Conservation (phyloP, 208 protist genomes). For the Acanthamoeba royreba region DNA sequence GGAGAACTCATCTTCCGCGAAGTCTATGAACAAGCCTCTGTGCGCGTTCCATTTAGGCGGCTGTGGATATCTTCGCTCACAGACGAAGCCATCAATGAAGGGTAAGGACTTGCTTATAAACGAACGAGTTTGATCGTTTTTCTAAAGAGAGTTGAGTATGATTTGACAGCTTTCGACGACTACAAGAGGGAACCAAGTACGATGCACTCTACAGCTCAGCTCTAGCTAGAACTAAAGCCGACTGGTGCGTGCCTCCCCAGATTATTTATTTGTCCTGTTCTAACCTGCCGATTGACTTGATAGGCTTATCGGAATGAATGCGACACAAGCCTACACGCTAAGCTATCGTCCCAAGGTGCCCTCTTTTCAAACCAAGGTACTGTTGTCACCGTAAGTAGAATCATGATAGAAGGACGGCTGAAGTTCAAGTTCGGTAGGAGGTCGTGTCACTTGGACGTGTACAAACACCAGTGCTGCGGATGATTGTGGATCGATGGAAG, state of each 20-base stretch:
- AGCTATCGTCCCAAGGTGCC: conserved; percentile 35
- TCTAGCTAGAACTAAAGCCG: neutral
- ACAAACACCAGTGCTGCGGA: conserved; percentile 37
- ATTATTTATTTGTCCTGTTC: neutral
- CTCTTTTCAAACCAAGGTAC: conserved; percentile 16
- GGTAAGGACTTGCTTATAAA: no score
- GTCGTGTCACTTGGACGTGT: neutral
- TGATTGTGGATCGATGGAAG: conserved; percentile 39
- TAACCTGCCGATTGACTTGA: neutral
- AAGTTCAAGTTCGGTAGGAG: no score
- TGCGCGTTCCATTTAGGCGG: neutral
- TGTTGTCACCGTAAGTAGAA: no score
- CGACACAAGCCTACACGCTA: conserved; percentile 40
- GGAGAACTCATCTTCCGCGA: conserved; percentile 46
- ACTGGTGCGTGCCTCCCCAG: no score
- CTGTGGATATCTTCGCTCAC: conserved; percentile 48
- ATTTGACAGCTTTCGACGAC: neutral
- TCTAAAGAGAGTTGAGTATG: no score
- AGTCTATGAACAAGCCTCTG: neutral
- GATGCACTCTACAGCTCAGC: conserved; percentile 20
- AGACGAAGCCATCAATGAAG: conserved; percentile 27
- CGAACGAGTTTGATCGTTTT: no score
- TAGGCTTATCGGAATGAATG: conserved; percentile 42
- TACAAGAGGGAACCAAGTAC: neutral
- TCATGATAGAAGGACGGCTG: no score